A percentile compares a stretch with the other conserved stretches of the same genome.
phyloP scores from a whole-genome alignment of 2,329 filamentous ascomycete species.

The Pseudocercospora vitis region DNA sequence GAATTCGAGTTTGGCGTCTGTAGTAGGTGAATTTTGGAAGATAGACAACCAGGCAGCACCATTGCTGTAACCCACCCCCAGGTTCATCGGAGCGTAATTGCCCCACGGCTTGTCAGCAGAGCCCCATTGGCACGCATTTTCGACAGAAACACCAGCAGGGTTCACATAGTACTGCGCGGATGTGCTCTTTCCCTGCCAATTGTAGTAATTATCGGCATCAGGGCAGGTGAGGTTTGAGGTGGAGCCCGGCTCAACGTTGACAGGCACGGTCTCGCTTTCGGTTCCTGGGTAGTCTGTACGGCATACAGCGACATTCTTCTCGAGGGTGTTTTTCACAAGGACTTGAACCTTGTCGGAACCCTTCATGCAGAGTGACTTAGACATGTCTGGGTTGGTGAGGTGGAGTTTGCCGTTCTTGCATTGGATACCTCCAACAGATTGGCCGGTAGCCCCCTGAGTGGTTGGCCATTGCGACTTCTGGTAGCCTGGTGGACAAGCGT shows the following conservation, averaged over 20 bases:
- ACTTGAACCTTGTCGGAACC: conserved; percentile 67
- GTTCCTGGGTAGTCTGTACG: conserved; percentile 95
- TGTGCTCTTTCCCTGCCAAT: conserved; percentile 71
- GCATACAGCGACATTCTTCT: conserved; percentile 70
- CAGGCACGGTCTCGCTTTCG: conserved; percentile 81
- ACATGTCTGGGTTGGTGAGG: conserved; percentile 67
- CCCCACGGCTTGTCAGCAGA: conserved; percentile 60
- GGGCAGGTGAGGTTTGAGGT: conserved; percentile 72
- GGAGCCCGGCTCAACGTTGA: conserved; percentile 60
- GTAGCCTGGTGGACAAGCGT: conserved; percentile 87
- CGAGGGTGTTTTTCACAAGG: conserved; percentile 72
- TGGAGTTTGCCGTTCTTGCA: conserved; percentile 78
- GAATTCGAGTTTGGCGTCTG: conserved; percentile 68
- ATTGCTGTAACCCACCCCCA: conserved; percentile 73
- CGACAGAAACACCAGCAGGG: conserved; percentile 65
- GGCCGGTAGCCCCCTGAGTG: conserved; percentile 72
- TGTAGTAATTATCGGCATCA: conserved; percentile 69
- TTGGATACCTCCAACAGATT: conserved; percentile 85
- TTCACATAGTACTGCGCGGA: conserved; percentile 98
- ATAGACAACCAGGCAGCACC: conserved; percentile 77
- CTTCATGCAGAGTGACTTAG: conserved; percentile 69
- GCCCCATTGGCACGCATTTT: conserved; percentile 77
- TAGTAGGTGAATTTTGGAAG: conserved; percentile 80
- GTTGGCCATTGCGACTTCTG: conserved; percentile 88
- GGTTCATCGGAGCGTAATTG: conserved; percentile 85